Conservation (phyloP, 2,329 filamentous ascomycete genomes). For the Huntiella moniliformis region DNA sequence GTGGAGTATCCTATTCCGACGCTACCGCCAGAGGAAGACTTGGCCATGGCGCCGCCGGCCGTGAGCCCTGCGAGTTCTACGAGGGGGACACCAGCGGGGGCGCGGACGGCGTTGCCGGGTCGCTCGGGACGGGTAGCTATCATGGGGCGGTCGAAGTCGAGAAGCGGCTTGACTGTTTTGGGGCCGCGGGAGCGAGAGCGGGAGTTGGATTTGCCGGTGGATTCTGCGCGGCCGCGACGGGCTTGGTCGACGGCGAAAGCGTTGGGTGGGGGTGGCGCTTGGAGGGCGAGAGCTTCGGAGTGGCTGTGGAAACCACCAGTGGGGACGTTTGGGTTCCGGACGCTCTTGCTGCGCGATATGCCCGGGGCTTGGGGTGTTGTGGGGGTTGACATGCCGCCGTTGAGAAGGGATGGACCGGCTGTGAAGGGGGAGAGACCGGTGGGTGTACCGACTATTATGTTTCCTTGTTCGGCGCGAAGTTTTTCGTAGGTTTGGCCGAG, state of each 20-base stretch:
- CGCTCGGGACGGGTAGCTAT: constrained; percentile 42
- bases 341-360: constrained; percentile 1
- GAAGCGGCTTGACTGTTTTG: constrained; percentile 21
- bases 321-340: neutral
- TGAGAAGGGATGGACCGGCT: constrained; percentile 38
- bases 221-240: constrained; percentile 6
- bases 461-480: constrained; percentile 20
- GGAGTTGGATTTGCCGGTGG: constrained; percentile 9
- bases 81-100: constrained; percentile 24
- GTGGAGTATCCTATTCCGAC: neutral
- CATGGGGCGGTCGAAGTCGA: constrained; percentile 43
- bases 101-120: constrained; percentile 29
- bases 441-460: constrained; percentile 14
- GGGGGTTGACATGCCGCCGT: constrained; percentile 17
- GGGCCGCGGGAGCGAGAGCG: constrained; percentile 13
- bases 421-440: constrained; percentile 26
- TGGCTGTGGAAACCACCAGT: constrained; percentile 7
- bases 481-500: constrained; percentile 31
- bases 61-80: constrained; percentile 25
- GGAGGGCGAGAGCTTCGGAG: constrained; percentile 5
- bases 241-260: constrained; percentile 9
- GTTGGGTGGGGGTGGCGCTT: constrained; percentile 2
- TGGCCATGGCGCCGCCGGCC: constrained; percentile 1
- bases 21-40: neutral
- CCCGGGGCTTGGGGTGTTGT: neutral